These are phyloP conservation scores for Candida anglica DNA, from an alignment of 805 yeast genomes.

Conservation along the genomic window DNA sequence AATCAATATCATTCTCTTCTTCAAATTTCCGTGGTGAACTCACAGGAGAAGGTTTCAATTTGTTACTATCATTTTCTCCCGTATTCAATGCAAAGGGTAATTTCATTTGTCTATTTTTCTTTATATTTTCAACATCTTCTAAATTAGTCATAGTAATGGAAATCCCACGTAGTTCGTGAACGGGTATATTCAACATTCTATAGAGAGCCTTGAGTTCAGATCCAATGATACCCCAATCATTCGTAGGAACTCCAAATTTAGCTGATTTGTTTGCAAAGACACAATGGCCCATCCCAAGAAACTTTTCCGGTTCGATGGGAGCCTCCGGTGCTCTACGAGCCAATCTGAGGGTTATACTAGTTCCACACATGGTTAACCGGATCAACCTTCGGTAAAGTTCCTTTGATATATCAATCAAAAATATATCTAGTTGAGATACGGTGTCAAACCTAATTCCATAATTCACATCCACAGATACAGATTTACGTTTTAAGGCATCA, in stretches of 20 bases:
- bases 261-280: slow-evolving; percentile 58
- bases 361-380: slow-evolving; percentile 45
- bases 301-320: slow-evolving; percentile 73
- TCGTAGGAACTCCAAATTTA: slow-evolving; percentile 57
- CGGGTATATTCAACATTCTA: slow-evolving; percentile 55
- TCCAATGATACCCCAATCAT: slow-evolving; percentile 56
- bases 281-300: slow-evolving; percentile 81
- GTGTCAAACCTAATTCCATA: slow-evolving; percentile 81
- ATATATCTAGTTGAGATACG: slow-evolving; percentile 58
- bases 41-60: slow-evolving; percentile 8
- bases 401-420: slow-evolving; percentile 51
- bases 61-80: no score
- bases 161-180: slow-evolving; percentile 72
- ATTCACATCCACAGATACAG: slow-evolving; percentile 83
- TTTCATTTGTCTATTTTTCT: slow-evolving; percentile 19
- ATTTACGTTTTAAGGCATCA: slow-evolving; percentile 55
- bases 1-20: slow-evolving; percentile 41
- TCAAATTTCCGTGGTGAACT: no score
- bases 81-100: no score
- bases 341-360: slow-evolving; percentile 59
- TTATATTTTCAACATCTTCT: slow-evolving; percentile 28
- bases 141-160: slow-evolving; percentile 67
- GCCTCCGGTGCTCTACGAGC: slow-evolving; percentile 63
- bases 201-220: slow-evolving; percentile 56
- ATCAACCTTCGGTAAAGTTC: slow-evolving; percentile 58